Base-by-base conservation (phyloP, 2,329 filamentous ascomycete genomes). In the Xylariaceae sp. region DNA sequence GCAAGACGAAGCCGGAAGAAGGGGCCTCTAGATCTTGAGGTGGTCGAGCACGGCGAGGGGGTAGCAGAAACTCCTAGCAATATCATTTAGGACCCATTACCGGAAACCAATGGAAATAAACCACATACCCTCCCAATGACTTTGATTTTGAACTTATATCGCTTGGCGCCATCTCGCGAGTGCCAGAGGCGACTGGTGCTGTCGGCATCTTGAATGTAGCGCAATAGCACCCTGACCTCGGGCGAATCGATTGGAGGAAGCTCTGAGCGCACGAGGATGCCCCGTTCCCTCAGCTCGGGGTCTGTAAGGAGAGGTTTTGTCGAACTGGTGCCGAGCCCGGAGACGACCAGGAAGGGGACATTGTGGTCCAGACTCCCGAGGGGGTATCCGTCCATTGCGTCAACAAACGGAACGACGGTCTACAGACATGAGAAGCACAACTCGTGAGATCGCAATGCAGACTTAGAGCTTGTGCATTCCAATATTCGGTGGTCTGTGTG, bases 281-380 rank as follows among this genome's bases (percentile, higher is more conserved):
- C 84, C 56, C 80, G 76, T 60, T 84, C 82, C 67, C 82, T 80
- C 47, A 88, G 78, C 55, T 79, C 79, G 51, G 76, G 76, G 65
- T 81, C 75, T 53, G 51, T 64, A n/a, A 63, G 77, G 66, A 56
- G 75, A 69, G 60, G 77, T 73, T 65, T 77, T 70, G 65, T 78
- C 65, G 30, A 71, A 68, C 74, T 67, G 65, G 71, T 71, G 70
- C 75, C 80, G 39, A 97, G 81, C 10, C 93, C 94, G 44, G 91
- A 91, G 39, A 96, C 82, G 51, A 95, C 79, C 62, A 97, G 77
- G 59, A 96, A 82, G 42, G 93, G 93, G 68, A 95, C 82, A 75
- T 94, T 95, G 76, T 94, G 92, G 72, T 87, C 85, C 73, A 96
- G 80, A 77, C 92, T 96, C 74, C 88, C 88, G 60, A 77, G 73